Percentiles rank a stretch among this genome's conserved stretches.
Conservation (phyloP, 305 asterid species). For the Coffea humblotiana region DNA sequence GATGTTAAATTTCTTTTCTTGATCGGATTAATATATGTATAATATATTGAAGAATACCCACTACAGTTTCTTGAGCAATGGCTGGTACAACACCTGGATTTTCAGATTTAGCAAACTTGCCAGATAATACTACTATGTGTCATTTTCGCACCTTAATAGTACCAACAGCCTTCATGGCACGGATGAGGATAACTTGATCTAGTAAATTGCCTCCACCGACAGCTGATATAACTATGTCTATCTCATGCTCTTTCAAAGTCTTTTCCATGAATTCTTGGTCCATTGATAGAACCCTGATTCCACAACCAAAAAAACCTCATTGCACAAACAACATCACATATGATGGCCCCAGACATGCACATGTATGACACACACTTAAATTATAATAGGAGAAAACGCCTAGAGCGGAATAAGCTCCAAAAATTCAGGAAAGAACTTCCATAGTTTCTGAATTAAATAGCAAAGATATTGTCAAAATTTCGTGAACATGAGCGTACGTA, state of each 20-base stretch:
- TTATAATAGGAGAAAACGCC: no score
- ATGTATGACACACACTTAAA: no score
- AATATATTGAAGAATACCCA: not conserved
- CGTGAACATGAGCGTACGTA: no score
- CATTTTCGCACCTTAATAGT: constrained; percentile 26
- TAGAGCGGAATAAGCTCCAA: no score
- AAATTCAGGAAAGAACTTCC: no score
- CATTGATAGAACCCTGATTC: constrained; percentile 29
- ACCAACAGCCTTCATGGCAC: constrained; percentile 32
- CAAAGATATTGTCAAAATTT: no score
- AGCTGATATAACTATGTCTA: constrained; percentile 36
- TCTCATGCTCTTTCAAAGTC: constrained; percentile 26
- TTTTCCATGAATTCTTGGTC: constrained; percentile 31
- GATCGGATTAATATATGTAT: no score
- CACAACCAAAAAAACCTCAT: not conserved
- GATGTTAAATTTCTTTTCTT: no score
- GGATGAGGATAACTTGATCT: constrained; percentile 30
- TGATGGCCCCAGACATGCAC: not conserved
- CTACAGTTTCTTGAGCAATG: not conserved
- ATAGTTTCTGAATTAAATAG: no score
- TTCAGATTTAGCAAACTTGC: not conserved
- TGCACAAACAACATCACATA: not conserved
- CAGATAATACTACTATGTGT: no score
- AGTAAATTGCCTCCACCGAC: constrained; percentile 32
- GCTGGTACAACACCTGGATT: no score